Percentiles rank a stretch among this genome's conserved stretches.
phyloP scores from a whole-genome alignment of 352 stramenopile genomes.

The Phytopythium chamaehyphon region DNA sequence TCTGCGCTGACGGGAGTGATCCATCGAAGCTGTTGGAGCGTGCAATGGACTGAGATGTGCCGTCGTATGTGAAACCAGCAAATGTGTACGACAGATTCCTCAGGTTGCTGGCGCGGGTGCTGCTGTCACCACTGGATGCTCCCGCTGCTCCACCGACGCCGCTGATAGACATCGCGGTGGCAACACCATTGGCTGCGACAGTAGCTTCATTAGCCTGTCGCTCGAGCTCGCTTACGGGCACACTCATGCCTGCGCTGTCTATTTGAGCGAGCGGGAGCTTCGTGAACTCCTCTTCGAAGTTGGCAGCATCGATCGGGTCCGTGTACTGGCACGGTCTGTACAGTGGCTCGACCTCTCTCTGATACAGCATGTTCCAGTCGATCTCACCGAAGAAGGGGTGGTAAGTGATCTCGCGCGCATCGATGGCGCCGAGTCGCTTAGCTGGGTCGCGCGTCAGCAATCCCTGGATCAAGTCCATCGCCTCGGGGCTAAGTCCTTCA shows the following conservation, averaged over 20 bases:
- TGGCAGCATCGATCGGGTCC: constrained; percentile 76
- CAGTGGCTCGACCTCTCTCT: constrained; percentile 69
- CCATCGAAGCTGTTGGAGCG: constrained; percentile 31
- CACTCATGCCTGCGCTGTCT: constrained; percentile 61
- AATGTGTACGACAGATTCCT: constrained; percentile 86
- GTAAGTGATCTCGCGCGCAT: constrained; percentile 74
- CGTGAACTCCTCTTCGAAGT: constrained; percentile 85
- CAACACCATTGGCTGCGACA: constrained; percentile 6
- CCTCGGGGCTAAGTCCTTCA: constrained; percentile 51
- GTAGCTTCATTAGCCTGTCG: constrained; percentile 13
- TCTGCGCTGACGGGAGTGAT: not conserved
- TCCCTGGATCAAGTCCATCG: constrained; percentile 78
- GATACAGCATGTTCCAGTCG: constrained; percentile 77
- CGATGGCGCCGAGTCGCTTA: constrained; percentile 86
- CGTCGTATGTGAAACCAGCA: constrained; percentile 80
- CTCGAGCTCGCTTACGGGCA: constrained; percentile 37
- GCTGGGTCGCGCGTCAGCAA: constrained; percentile 91
- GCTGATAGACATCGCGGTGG: constrained; percentile 12
- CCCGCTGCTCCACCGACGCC: constrained; percentile 17
- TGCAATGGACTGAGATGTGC: constrained; percentile 36
- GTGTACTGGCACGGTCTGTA: constrained; percentile 83
- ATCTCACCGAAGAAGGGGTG: constrained; percentile 82
- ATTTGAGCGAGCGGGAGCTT: constrained; percentile 69
- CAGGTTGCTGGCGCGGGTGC: constrained; percentile 52
- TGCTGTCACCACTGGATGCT: constrained; percentile 25